Evolutionary conservation across 257 asterid genomes (phyloP), one percentile per base, ranked within the genome.

Genomic region (Ehretia macrophylla): DNA sequence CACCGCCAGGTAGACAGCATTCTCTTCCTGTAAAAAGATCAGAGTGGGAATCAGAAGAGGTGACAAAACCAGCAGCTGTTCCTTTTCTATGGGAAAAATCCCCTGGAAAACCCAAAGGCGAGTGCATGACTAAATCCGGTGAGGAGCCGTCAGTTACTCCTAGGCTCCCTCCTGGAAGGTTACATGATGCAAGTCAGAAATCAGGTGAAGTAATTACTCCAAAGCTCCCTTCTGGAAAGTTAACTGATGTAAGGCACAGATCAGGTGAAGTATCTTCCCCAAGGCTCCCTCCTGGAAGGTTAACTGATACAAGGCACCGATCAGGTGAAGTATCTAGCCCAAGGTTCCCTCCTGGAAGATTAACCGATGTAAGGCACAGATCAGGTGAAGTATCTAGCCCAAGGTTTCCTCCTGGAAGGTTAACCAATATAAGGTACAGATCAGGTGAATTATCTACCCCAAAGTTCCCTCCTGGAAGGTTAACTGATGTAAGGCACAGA

Each of bases 1-100:
- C 76, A 4, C 68, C 46, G 0, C 74, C 87, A 27, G 53, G 49
- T 70, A 58, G 88, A 17, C 94, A 77, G 32, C 75, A 69, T 11
- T 75, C 92, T 55, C 84, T 73, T 22, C 88, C 76, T 0, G 51
- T 62, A 38, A 27, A 51, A 35, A 72, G 48, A 60, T 53, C 75
- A 1, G 77, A 76, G 9, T 64, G 72, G 74, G 90, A 81, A 55
- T 65, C 46, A 23, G 79, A 70, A 47, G 90, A 69, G 61, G 81
- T 84, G 45, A 69, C 94, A 0, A 90, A 85, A 62, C 94, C 98
- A 32, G 94, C 72, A 46, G 69, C 98, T 18, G 90, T 90, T 56
- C 98, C 98, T 1, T 90, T 90, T 68, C 56, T 76, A 53, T 91
- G 98, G 98, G 98, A 91, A 70, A 74, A 80, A 63, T 73, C 72